These are phyloP conservation scores for Fraxinus dipetala DNA, from an alignment of 305 asterid genomes.

Conservation along the genomic window DNA sequence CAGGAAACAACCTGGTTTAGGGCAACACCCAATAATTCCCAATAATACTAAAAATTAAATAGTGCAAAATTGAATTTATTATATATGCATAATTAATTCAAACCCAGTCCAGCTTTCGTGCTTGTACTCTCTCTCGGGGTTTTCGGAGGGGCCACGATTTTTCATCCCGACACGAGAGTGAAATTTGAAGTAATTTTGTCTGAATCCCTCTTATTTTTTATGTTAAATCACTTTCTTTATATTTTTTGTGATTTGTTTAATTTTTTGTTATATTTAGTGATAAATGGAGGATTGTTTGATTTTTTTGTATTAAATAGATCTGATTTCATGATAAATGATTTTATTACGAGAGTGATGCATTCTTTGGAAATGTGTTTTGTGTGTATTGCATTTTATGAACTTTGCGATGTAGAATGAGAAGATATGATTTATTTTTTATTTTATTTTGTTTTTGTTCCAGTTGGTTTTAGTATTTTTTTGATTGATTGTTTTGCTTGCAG, in stretches of 20 bases:
- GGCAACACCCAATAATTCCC: constrained; percentile 28
- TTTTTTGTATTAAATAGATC: constrained; percentile 21
- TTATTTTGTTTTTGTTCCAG: background rate
- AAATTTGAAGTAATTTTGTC: constrained; percentile 37
- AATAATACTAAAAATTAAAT: background rate
- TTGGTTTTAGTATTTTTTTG: background rate
- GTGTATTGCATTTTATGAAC: background rate
- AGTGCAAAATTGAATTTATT: background rate
- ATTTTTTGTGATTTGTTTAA: background rate
- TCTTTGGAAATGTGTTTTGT: background rate
- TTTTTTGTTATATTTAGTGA: constrained; percentile 4
- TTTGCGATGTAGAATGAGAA: background rate
- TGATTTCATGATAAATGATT: constrained; percentile 11
- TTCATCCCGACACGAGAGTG: constrained; percentile 36
- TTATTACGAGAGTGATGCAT: background rate
- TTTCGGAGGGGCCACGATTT: constrained; percentile 56
- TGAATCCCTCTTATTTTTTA: background rate
- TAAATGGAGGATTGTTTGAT: constrained; percentile 12
- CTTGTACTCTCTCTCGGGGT: constrained; percentile 50
- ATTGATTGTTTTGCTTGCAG: background rate
- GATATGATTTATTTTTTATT: background rate
- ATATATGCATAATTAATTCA: constrained; percentile 30
- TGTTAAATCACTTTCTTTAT: background rate
- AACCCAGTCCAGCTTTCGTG: constrained; percentile 35
- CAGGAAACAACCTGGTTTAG: constrained; percentile 21